Evolutionary conservation across 225 moss, liverwort and hornwort species (phyloP).

Genomic region (Polytrichum commune): DNA sequence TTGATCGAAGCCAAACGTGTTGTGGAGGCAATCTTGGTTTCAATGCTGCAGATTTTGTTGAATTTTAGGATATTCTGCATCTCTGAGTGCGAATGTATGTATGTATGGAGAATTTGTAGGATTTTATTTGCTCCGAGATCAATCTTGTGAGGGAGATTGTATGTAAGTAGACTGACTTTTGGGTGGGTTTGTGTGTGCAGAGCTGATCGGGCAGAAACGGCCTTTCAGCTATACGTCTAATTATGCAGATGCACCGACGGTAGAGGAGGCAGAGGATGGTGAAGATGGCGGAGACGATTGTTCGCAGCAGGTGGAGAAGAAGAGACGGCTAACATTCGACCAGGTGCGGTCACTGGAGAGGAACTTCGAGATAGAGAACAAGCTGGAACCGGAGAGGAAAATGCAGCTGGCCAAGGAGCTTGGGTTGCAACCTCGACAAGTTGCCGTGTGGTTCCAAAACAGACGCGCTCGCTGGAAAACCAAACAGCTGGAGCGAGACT

Average conservation of each 20-base stretch:
- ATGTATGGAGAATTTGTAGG: background rate
- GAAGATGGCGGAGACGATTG: constrained; percentile 60
- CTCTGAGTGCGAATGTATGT: too few relatives aligned
- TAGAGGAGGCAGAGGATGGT: constrained; percentile 50
- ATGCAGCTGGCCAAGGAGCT: constrained; percentile 69
- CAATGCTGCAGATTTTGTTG: background rate
- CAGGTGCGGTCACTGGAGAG: constrained; percentile 72
- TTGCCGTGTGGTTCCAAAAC: constrained; percentile 75
- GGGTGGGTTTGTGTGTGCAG: constrained; percentile 1
- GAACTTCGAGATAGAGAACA: constrained; percentile 73
- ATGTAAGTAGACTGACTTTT: background rate
- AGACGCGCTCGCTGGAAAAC: constrained; percentile 74
- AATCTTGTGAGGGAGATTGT: background rate
- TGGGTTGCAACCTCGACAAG: constrained; percentile 70
- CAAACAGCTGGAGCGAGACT: constrained; percentile 69
- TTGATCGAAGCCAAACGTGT: background rate
- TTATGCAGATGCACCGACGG: constrained; percentile 39
- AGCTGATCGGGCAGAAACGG: background rate
- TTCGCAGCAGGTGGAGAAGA: constrained; percentile 61
- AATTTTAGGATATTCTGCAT: background rate
- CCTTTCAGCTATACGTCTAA: constrained; percentile 31
- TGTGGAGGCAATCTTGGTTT: background rate
- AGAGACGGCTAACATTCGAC: constrained; percentile 56
- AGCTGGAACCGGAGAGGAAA: constrained; percentile 72
- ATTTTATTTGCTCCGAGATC: background rate